Evolutionary conservation across 2,329 filamentous ascomycete genomes (phyloP).

Genomic region (Paraphaeosphaeria sporulosa): DNA sequence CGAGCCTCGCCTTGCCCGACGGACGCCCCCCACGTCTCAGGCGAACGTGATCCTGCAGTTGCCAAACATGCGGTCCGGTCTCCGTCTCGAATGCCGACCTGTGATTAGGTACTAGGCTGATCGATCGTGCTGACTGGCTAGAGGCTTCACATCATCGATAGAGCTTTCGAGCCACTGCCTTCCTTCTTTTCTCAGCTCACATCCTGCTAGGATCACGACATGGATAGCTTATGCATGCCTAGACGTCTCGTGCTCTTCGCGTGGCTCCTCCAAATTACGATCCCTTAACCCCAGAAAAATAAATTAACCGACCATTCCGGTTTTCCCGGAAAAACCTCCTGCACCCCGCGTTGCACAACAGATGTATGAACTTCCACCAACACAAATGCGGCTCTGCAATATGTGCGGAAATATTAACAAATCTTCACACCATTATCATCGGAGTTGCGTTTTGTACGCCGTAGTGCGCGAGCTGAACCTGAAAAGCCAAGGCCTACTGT

Average conservation of each 20-base stretch:
- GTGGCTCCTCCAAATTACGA: background rate
- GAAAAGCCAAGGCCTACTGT: background rate
- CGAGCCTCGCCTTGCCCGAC: no score
- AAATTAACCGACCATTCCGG: slow-evolving; percentile 1
- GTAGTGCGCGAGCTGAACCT: background rate
- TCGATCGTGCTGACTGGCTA: background rate
- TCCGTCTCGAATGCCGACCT: background rate
- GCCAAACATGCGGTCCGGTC: background rate
- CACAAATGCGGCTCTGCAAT: slow-evolving; percentile 11
- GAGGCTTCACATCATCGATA: background rate
- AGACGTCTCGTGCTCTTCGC: background rate
- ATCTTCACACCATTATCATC: background rate
- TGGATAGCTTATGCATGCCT: background rate
- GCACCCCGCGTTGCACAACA: slow-evolving; percentile 6
- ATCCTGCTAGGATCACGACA: background rate
- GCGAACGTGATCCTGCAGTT: background rate
- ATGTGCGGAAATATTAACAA: slow-evolving; percentile 1
- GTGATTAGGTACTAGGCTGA: background rate
- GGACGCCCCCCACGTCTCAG: background rate
- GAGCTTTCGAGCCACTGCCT: background rate
- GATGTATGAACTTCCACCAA: slow-evolving; percentile 9
- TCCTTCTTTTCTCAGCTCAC: background rate
- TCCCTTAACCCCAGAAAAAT: background rate
- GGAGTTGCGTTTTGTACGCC: background rate
- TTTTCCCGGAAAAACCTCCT: background rate